Evolutionary conservation across 2,329 filamentous ascomycete genomes (phyloP).

Genomic region (Alternaria gaisen): DNA sequence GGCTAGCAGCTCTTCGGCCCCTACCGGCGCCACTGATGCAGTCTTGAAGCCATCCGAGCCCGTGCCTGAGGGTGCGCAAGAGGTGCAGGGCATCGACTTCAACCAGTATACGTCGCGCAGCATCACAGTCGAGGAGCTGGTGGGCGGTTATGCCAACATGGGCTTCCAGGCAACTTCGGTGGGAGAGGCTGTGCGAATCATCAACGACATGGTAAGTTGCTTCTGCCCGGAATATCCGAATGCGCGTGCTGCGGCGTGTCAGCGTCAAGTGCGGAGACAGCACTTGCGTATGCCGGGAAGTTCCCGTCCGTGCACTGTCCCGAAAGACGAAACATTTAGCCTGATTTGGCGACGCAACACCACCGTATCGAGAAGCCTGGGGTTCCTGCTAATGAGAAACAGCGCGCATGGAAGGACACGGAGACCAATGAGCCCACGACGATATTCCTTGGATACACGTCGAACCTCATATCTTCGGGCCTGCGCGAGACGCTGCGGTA

Average conservation of each 20-base stretch:
- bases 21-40: conserved; percentile 69
- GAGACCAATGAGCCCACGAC: conserved; percentile 83
- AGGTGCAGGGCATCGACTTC: conserved; percentile 93
- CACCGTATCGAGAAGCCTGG: conserved; percentile 32
- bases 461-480: conserved; percentile 95
- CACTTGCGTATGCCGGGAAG: conserved; percentile 26
- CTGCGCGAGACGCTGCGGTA: conserved; percentile 91
- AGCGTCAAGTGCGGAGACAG: conserved; percentile 32
- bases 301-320: conserved; percentile 32
- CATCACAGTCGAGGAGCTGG: conserved; percentile 86
- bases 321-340: conserved; percentile 42
- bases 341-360: conserved; percentile 39
- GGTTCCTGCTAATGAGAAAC: conserved; percentile 40
- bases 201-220: conserved; percentile 85
- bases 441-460: conserved; percentile 97
- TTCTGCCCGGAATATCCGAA: conserved; percentile 18
- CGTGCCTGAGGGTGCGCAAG: conserved; percentile 78
- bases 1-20: conserved; percentile 43
- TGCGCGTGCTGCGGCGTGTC: conserved; percentile 19
- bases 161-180: conserved; percentile 84
- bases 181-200: conserved; percentile 86
- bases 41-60: conserved; percentile 86
- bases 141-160: conserved; percentile 84
- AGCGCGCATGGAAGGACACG: conserved; percentile 82
- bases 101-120: conserved; percentile 76